These are phyloP conservation scores for Noccaea caerulescens DNA, from an alignment of 345 rosid species.

Conservation along the genomic window DNA sequence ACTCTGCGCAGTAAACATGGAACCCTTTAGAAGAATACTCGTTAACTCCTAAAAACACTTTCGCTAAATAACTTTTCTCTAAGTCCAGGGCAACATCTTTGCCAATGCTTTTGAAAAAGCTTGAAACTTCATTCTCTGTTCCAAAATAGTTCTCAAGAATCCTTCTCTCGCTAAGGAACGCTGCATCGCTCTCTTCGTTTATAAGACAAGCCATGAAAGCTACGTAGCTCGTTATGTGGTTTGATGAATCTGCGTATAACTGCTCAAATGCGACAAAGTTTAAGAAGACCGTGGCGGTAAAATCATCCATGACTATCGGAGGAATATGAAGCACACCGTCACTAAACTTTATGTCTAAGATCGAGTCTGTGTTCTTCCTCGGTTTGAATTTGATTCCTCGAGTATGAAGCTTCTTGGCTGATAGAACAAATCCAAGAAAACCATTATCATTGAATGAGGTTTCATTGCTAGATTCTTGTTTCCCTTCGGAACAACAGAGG, in stretches of 20 bases:
- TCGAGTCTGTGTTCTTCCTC: slow-evolving; percentile 43
- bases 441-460: not conserved
- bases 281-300: slow-evolving; percentile 47
- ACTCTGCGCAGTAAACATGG: slow-evolving; percentile 60
- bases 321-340: slow-evolving; percentile 60
- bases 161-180: slow-evolving; percentile 49
- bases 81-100: slow-evolving; percentile 58
- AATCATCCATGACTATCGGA: slow-evolving; percentile 48
- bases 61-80: slow-evolving; percentile 45
- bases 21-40: slow-evolving; percentile 50
- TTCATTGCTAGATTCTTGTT: too few species aligned
- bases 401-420: slow-evolving; percentile 53
- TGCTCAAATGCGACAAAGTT: slow-evolving; percentile 66
- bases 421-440: slow-evolving; percentile 45
- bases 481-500: too few species aligned
- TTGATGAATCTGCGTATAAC: slow-evolving; percentile 50
- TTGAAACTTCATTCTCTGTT: slow-evolving; percentile 50
- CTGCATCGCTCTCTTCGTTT: slow-evolving; percentile 53
- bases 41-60: slow-evolving; percentile 56
- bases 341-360: slow-evolving; percentile 54
- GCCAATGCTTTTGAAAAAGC: slow-evolving; percentile 54
- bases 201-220: slow-evolving; percentile 61
- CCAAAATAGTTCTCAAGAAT: slow-evolving; percentile 63
- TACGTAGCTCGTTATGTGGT: slow-evolving; percentile 56
- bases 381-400: slow-evolving; percentile 51